A percentile compares a stretch with the other conserved stretches of the same genome.
phyloP scores from a whole-genome alignment of 805 yeast species.

The Ogataea trehalophila region DNA sequence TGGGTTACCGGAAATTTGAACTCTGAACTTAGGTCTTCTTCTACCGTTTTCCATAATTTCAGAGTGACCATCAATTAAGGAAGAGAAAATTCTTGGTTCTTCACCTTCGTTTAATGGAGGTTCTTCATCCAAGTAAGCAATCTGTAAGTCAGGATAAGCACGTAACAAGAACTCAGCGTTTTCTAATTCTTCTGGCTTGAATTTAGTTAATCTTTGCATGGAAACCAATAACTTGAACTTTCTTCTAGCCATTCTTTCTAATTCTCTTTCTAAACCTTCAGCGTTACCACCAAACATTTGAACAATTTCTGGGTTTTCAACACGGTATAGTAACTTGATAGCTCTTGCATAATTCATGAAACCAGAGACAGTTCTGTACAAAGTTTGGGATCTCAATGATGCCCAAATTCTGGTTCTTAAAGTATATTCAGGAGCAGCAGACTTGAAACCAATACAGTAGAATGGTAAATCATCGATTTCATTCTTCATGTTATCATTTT shows the following conservation, averaged over 20 bases:
- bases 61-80: constrained; percentile 78
- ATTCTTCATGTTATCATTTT: constrained; percentile 61
- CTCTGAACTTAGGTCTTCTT: constrained; percentile 72
- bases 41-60: constrained; percentile 67
- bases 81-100: constrained; percentile 68
- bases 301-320: constrained; percentile 91
- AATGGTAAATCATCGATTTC: constrained; percentile 91
- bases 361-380: constrained; percentile 95
- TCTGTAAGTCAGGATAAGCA: constrained; percentile 81
- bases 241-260: constrained; percentile 83
- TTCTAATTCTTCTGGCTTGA: constrained; percentile 69
- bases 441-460: constrained; percentile 94
- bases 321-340: constrained; percentile 85
- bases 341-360: constrained; percentile 98
- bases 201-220: constrained; percentile 77
- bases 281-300: constrained; percentile 99
- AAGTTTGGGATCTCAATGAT: constrained; percentile 91
- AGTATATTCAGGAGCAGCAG: constrained; percentile 96
- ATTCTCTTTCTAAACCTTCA: constrained; percentile 91
- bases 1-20: constrained; percentile 78
- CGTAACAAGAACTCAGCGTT: constrained; percentile 76
- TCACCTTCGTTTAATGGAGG: constrained; percentile 69
- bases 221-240: constrained; percentile 79
- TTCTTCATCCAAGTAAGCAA: constrained; percentile 93
- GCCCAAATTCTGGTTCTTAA: constrained; percentile 98